Conservation (phyloP, 768 basidiomycete species). For the Lentinula detonsa region DNA sequence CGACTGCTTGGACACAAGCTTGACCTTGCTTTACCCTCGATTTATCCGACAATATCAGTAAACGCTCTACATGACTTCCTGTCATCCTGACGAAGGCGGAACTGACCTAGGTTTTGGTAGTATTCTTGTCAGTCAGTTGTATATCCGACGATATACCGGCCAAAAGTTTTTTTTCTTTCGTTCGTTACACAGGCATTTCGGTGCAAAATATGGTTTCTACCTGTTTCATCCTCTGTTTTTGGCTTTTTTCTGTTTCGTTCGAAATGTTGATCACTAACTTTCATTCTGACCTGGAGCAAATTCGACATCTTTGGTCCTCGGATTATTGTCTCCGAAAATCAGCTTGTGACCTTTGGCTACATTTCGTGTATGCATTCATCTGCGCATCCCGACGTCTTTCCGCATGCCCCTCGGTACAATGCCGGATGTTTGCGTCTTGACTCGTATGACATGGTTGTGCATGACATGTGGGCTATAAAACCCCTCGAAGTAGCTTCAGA, state of each 20-base stretch:
- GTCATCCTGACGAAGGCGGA: background rate
- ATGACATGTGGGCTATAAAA: background rate
- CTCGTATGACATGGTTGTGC: background rate
- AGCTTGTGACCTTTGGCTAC: background rate
- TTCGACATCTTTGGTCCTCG: background rate
- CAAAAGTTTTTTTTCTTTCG: background rate
- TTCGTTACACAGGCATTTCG: background rate
- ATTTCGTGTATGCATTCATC: background rate
- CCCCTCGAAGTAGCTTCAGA: background rate
- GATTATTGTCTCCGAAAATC: background rate
- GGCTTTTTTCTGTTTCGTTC: background rate
- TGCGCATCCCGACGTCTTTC: conserved; percentile 20
- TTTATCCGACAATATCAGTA: background rate
- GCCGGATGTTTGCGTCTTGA: conserved; percentile 23
- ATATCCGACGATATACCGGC: background rate
- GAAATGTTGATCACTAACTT: background rate
- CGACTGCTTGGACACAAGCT: background rate
- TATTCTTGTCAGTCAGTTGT: background rate
- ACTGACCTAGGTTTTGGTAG: background rate
- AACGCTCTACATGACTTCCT: background rate
- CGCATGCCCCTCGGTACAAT: conserved; percentile 25
- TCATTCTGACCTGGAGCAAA: background rate
- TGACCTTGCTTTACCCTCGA: background rate
- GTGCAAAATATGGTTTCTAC: too few species aligned
- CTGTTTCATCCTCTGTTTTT: too few species aligned